phyloP scores from a whole-genome alignment of 805 yeast species.

The Sporopachydermia lactativora region DNA sequence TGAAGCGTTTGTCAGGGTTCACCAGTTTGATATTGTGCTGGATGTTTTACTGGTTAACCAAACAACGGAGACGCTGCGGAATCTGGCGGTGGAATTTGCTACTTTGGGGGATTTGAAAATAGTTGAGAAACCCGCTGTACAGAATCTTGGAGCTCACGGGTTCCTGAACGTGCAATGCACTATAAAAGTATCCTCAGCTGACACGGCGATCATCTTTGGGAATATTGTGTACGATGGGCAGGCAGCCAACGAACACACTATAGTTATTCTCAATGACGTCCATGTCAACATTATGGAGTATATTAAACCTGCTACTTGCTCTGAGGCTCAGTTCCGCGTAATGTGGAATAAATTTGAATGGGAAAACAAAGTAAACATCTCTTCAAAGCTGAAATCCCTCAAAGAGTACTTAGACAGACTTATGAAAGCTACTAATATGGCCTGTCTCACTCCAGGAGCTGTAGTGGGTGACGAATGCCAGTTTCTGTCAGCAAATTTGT shows the following conservation, averaged over 20 bases:
- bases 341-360: constrained; percentile 99
- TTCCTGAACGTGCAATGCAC: constrained; percentile 84
- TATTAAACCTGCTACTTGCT: constrained; percentile 85
- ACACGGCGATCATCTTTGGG: constrained; percentile 96
- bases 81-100: constrained; percentile 87
- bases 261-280: constrained; percentile 86
- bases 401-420: constrained; percentile 68
- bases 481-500: constrained; percentile 87
- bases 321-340: constrained; percentile 80
- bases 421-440: constrained; percentile 82
- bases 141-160: constrained; percentile 94
- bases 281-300: constrained; percentile 96
- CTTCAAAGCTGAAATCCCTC: constrained; percentile 46
- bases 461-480: constrained; percentile 73
- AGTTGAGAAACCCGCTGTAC: constrained; percentile 78
- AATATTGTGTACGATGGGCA: constrained; percentile 94
- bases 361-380: constrained; percentile 92
- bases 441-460: constrained; percentile 84
- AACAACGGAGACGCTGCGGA: constrained; percentile 77
- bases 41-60: constrained; percentile 93
- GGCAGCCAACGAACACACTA: constrained; percentile 77
- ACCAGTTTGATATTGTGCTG: constrained; percentile 88
- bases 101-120: constrained; percentile 93
- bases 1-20: constrained; percentile 92
- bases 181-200: constrained; percentile 90